Evolutionary conservation across 2,329 filamentous ascomycete species (phyloP).

Genomic region (Colletotrichum paranaense): DNA sequence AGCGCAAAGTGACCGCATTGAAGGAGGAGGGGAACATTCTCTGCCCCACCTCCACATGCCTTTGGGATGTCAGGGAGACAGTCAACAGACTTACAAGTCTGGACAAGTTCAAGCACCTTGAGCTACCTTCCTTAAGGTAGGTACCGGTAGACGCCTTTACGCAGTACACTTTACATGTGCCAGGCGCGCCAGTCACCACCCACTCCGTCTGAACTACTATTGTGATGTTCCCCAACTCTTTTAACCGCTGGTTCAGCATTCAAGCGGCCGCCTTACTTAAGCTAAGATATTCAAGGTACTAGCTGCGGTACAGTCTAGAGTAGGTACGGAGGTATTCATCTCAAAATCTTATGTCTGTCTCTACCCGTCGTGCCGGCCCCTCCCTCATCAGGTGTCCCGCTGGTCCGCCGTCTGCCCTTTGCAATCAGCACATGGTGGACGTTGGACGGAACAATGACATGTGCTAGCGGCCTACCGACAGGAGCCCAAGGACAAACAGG

Average conservation of each 20-base stretch:
- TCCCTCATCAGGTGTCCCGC: conserved; percentile 10
- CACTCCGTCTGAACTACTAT: background rate
- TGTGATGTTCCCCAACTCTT: conserved; percentile 14
- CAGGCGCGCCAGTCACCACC: background rate
- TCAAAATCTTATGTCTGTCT: conserved; percentile 5
- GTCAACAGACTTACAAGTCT: background rate
- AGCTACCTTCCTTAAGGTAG: no score
- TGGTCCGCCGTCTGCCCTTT: conserved; percentile 14
- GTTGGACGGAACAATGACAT: conserved; percentile 17
- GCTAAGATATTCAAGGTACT: background rate
- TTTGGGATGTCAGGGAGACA: background rate
- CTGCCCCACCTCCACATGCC: conserved; percentile 5
- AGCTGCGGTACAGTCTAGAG: background rate
- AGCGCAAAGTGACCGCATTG: background rate
- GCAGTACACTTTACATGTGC: conserved; percentile 6
- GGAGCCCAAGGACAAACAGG: background rate
- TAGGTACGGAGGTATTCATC: background rate
- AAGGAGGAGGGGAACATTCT: background rate
- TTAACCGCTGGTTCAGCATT: background rate
- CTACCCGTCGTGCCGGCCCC: background rate
- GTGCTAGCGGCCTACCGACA: conserved; percentile 21
- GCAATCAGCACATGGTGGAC: background rate
- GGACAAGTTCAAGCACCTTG: no score
- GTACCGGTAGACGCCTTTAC: background rate
- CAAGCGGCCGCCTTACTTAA: background rate